Conservation (phyloP, 192 early-diverging fungal genomes). For the Endogone sp. region DNA sequence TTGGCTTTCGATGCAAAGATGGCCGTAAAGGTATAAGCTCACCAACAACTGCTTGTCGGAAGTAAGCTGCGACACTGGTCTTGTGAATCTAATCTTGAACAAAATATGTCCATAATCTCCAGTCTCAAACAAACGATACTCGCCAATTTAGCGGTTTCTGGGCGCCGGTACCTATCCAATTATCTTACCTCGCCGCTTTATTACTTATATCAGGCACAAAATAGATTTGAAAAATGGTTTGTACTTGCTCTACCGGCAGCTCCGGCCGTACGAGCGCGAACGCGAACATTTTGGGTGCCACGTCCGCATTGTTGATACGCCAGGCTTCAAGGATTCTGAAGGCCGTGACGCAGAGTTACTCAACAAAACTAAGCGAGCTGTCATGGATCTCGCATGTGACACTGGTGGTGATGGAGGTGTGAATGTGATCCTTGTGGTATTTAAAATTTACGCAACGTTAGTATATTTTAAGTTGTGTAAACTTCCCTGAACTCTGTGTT, state of each 20-base stretch:
- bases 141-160: background rate
- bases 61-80: background rate
- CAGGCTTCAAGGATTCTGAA: conserved; percentile 23
- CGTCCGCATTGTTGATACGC: conserved; percentile 18
- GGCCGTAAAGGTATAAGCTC: background rate
- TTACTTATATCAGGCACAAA: background rate
- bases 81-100: too few species aligned
- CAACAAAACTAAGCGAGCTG: background rate
- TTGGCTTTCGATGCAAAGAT: background rate
- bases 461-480: too few species aligned
- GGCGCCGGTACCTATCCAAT: background rate
- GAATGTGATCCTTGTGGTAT: conserved; percentile 13
- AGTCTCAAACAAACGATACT: background rate
- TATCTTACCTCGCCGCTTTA: background rate
- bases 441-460: conserved; percentile 16
- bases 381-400: conserved; percentile 2
- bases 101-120: background rate
- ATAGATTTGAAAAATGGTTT: background rate
- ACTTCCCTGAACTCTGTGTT: too few species aligned
- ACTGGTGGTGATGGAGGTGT: background rate
- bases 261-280: conserved; percentile 6
- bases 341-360: conserved; percentile 10
- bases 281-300: conserved; percentile 10
- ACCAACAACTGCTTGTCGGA: too few species aligned
- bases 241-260: background rate